Percentiles rank a stretch among this genome's conserved stretches.
Evolutionary conservation across 2,329 filamentous ascomycete species (phyloP).

Genomic region (Salinomyces thailandicus): DNA sequence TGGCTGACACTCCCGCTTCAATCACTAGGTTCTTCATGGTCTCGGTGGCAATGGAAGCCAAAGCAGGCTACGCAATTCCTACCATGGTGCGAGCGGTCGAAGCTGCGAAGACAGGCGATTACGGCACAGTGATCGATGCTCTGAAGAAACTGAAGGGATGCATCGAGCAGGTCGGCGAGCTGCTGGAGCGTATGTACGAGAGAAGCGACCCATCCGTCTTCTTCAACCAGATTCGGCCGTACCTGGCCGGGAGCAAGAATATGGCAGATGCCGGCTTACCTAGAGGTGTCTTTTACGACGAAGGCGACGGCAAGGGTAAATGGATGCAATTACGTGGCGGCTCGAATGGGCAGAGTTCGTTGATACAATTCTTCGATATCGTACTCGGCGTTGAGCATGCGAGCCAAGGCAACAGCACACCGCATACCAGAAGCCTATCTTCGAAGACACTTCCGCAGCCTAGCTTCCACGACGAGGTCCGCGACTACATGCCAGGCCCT

Average conservation of each 20-base stretch:
- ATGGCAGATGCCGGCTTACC: conserved; percentile 91
- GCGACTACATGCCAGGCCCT: conserved; percentile 44
- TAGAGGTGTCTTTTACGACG: conserved; percentile 75
- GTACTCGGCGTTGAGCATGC: conserved; percentile 41
- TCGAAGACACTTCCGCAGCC: conserved; percentile 8
- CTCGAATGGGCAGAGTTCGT: conserved; percentile 45
- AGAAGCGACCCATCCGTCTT: conserved; percentile 89
- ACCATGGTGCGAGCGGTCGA: conserved; percentile 80
- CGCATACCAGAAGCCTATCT: not conserved
- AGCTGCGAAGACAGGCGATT: conserved; percentile 63
- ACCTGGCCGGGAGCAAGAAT: conserved; percentile 91
- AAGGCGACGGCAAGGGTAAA: conserved; percentile 34
- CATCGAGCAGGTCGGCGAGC: conserved; percentile 66
- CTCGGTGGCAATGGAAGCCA: conserved; percentile 88
- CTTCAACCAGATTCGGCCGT: conserved; percentile 91
- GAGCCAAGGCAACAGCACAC: conserved; percentile 7
- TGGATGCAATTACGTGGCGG: conserved; percentile 45
- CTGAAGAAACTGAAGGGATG: conserved; percentile 73
- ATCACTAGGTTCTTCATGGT: conserved; percentile 97
- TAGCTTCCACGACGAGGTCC: conserved; percentile 35
- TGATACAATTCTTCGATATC: conserved; percentile 46
- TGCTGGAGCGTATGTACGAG: conserved; percentile 86
- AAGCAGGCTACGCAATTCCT: conserved; percentile 74
- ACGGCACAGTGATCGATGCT: conserved; percentile 59
- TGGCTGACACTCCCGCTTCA: too few species aligned